Evolutionary conservation across 2,329 filamentous ascomycete genomes (phyloP).

Genomic region (Fusarium oligoseptatum): DNA sequence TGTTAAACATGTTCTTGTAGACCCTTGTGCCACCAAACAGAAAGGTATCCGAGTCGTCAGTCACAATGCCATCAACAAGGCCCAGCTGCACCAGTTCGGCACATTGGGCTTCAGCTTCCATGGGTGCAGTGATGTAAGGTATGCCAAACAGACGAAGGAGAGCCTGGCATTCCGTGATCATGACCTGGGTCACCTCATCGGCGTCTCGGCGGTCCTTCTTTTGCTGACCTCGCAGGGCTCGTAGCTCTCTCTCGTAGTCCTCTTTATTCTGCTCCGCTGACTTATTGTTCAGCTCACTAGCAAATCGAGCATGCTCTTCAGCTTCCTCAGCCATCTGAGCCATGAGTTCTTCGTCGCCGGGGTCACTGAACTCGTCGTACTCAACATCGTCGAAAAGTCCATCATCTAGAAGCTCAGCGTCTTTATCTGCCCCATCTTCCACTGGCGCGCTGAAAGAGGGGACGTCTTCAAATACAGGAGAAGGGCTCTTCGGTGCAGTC

Average conservation of each 20-base stretch:
- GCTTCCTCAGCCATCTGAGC: slow-evolving; percentile 89
- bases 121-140: slow-evolving; percentile 96
- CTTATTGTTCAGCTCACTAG: slow-evolving; percentile 85
- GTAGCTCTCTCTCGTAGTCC: slow-evolving; percentile 89
- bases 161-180: slow-evolving; percentile 95
- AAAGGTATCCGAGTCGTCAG: slow-evolving; percentile 96
- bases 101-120: slow-evolving; percentile 99
- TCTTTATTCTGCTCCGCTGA: slow-evolving; percentile 76
- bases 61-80: slow-evolving; percentile 96
- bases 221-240: slow-evolving; percentile 89
- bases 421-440: neutral
- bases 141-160: slow-evolving; percentile 91
- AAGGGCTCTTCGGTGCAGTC: slow-evolving; percentile 18
- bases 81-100: slow-evolving; percentile 88
- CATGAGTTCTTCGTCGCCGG: slow-evolving; percentile 91
- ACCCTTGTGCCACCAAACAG: slow-evolving; percentile 95
- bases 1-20: slow-evolving; percentile 99
- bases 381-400: slow-evolving; percentile 70
- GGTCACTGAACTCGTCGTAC: slow-evolving; percentile 82
- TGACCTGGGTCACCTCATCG: slow-evolving; percentile 95
- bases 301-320: slow-evolving; percentile 94
- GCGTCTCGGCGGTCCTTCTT: slow-evolving; percentile 96
- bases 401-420: slow-evolving; percentile 52
- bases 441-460: slow-evolving; percentile 6
- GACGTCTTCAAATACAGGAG: slow-evolving; percentile 33